Evolutionary conservation across 306 rosid genomes (phyloP), one percentile per base, ranked within the genome.

Genomic region (Cucumis cinereus): DNA sequence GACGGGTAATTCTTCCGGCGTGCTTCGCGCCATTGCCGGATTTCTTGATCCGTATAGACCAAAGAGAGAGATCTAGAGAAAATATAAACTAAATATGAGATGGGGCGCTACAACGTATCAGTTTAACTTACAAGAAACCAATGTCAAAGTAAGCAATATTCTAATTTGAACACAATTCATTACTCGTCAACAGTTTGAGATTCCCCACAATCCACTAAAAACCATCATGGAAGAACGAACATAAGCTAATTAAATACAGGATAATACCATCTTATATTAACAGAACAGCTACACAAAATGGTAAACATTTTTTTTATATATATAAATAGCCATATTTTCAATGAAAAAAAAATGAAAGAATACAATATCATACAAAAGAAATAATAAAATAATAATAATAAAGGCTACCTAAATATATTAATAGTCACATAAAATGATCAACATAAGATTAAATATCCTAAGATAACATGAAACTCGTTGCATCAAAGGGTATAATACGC

Each of bases 1-100:
- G 79, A 85, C 23, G 99, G 99, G 79, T 77, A 89, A 78, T 90
- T 88, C 83, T 84, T 94, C 83, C 78, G 83, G 70, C 99, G 89
- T 38, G 91, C 92, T 79, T 94, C 93, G 79, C 95, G 90, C 99
- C 99, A 94, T 80, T 82, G 88, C 76, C 67, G 83, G 71, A 92
- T 85, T 88, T 94, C 99, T 85, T 81, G 89, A 77, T 89, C 89
- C 19, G 97, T 53, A 74, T 89, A 94, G 70, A 77, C 81, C 75
- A 76, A 68, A 54, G 74, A 45, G 67, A 76, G 79, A 45, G 89
- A 67, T 80, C 97, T 94, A 74, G 64, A 75, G 81, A 78, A 68
- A 41, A 68, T n/a, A 40, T 12, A 41, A 45, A 68, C 54, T 22
- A 20, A 40, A 41, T 19, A 68, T 68, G 35, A 68, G 74, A 69